These are phyloP conservation scores for Trametes elegans DNA, from an alignment of 768 basidiomycete species.

Conservation along the genomic window DNA sequence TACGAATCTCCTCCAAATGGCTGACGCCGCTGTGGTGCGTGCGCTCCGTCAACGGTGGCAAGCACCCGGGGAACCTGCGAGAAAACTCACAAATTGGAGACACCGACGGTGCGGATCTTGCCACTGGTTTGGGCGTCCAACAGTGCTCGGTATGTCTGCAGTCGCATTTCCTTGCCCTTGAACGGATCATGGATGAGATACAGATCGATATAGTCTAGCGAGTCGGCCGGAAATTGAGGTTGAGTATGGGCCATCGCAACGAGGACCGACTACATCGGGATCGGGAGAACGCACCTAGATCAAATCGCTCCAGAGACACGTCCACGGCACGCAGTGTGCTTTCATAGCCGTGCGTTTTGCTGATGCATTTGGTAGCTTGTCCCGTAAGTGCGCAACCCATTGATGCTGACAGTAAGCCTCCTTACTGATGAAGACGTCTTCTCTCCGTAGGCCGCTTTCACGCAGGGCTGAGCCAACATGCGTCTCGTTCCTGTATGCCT, in stretches of 20 bases:
- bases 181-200: constrained; percentile 46
- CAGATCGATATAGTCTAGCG: constrained; percentile 43
- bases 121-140: constrained; percentile 35
- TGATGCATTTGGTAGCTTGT: constrained; percentile 66
- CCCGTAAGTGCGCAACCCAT: background rate
- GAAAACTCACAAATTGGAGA: constrained; percentile 47
- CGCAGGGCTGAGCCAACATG: constrained; percentile 60
- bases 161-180: constrained; percentile 37
- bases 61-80: background rate
- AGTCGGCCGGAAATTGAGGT: no score
- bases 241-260: background rate
- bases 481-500: constrained; percentile 66
- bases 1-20: constrained; percentile 73
- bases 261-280: constrained; percentile 7
- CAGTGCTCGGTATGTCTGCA: constrained; percentile 41
- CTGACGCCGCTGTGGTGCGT: constrained; percentile 49
- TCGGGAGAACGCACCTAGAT: constrained; percentile 42
- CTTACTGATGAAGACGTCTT: constrained; percentile 63
- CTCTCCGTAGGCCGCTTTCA: constrained; percentile 52
- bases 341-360: constrained; percentile 66
- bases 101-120: constrained; percentile 40
- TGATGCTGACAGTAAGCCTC: background rate
- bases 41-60: background rate
- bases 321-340: constrained; percentile 61
- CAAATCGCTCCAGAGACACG: constrained; percentile 55